A percentile compares a stretch with the other conserved stretches of the same genome.
Conservation (phyloP, 768 basidiomycete genomes). For the Auriscalpium microsporum region DNA sequence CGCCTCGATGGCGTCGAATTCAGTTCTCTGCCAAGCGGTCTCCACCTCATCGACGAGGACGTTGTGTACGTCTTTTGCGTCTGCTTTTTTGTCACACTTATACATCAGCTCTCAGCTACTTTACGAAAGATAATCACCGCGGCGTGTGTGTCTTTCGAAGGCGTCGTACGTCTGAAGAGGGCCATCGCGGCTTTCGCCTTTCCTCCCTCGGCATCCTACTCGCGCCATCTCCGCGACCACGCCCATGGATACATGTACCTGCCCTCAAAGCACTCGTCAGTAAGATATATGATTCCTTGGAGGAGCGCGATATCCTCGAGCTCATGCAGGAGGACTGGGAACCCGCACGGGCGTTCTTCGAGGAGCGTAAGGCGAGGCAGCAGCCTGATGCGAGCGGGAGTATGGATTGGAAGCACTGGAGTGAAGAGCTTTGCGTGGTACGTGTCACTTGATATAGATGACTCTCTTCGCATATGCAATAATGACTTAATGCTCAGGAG, state of each 20-base stretch:
- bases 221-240: conserved; percentile 51
- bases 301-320: conserved; percentile 38
- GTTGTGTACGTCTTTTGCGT: conserved; percentile 50
- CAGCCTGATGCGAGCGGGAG: conserved; percentile 42
- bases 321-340: conserved; percentile 54
- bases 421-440: conserved; percentile 52
- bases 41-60: conserved; percentile 73
- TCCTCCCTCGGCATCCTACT: conserved; percentile 72
- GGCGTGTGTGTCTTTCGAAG: conserved; percentile 73
- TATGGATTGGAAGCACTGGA: conserved; percentile 64
- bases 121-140: conserved; percentile 57
- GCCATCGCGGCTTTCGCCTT: conserved; percentile 73
- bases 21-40: conserved; percentile 71
- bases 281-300: conserved; percentile 43
- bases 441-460: not conserved
- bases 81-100: conserved; percentile 1
- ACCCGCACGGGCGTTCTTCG: conserved; percentile 54
- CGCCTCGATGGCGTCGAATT: conserved; percentile 70
- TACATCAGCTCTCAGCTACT: conserved; percentile 41
- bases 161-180: conserved; percentile 56
- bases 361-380: conserved; percentile 44
- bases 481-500: not conserved
- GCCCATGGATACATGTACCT: conserved; percentile 69
- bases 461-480: not conserved
- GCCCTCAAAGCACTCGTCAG: conserved; percentile 54